phyloP scores from a whole-genome alignment of 257 asterid genomes.

The Scutellaria baicalensis region DNA sequence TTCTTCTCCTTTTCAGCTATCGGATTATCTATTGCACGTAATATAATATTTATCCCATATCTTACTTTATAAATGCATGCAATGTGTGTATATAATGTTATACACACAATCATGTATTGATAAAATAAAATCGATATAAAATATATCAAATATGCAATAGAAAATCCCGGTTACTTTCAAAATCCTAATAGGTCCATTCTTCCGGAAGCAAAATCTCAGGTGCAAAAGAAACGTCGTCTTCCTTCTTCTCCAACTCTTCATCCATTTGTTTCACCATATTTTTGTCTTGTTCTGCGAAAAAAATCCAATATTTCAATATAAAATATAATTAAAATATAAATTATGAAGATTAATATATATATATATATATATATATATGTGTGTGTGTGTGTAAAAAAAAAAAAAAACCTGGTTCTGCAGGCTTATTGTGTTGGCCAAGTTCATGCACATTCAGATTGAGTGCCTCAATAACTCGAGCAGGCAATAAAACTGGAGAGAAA shows the following conservation, averaged over 20 bases:
- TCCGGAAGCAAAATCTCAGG: conserved; percentile 52
- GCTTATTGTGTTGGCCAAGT: conserved; percentile 29
- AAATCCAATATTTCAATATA: neutral
- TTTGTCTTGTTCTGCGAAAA: conserved; percentile 25
- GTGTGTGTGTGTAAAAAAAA: too few relatives aligned
- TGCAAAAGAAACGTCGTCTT: conserved; percentile 20
- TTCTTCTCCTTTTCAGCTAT: neutral
- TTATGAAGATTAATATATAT: too few relatives aligned
- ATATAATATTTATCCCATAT: neutral
- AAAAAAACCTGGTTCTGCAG: conserved; percentile 32
- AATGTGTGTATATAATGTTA: neutral
- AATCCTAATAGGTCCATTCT: conserved; percentile 57
- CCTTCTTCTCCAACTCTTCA: conserved; percentile 14
- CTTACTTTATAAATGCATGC: neutral
- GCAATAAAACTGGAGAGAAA: conserved; percentile 54
- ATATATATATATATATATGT: too few relatives aligned
- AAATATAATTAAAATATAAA: neutral
- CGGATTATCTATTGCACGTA: neutral
- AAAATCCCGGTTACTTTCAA: neutral
- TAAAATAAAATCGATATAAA: neutral
- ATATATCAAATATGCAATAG: neutral
- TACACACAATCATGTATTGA: neutral
- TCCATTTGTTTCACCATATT: conserved; percentile 9
- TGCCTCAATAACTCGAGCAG: conserved; percentile 48
- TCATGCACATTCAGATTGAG: conserved; percentile 61